A percentile compares a stretch with the other conserved stretches of the same genome.
These are phyloP conservation scores for Stygiomarasmius scandens DNA, from an alignment of 1,284 basidiomycete genomes.

Conservation along the genomic window DNA sequence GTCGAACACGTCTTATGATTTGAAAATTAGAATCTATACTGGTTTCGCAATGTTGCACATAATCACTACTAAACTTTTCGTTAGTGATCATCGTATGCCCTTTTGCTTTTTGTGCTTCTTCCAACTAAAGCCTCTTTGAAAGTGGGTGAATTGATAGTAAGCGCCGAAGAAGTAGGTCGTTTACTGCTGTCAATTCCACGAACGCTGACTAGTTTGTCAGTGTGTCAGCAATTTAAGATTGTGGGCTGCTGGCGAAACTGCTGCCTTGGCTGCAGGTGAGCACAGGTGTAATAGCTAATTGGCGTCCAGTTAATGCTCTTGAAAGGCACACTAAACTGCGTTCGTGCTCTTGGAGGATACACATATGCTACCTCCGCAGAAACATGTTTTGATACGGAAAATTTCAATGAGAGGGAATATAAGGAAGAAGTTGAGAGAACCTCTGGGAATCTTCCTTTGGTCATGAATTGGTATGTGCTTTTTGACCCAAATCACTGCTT, in stretches of 20 bases:
- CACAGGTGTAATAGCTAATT: background rate
- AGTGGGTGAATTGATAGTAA: slow-evolving; percentile 62
- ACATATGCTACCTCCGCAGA: slow-evolving; percentile 50
- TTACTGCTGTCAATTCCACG: background rate
- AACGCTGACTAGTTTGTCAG: slow-evolving; percentile 32
- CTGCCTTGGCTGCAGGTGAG: slow-evolving; percentile 57
- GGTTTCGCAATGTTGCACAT: slow-evolving; percentile 59
- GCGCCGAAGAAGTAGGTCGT: slow-evolving; percentile 60
- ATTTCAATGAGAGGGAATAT: slow-evolving; percentile 60
- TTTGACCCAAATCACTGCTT: background rate
- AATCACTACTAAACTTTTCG: slow-evolving; percentile 55
- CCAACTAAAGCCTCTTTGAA: background rate
- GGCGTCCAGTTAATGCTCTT: background rate
- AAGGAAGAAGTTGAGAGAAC: slow-evolving; percentile 41
- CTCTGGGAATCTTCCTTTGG: slow-evolving; percentile 51
- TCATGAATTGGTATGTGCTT: slow-evolving; percentile 57
- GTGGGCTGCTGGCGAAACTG: slow-evolving; percentile 57
- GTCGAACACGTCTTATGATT: background rate
- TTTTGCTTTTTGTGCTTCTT: background rate
- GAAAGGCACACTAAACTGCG: slow-evolving; percentile 58
- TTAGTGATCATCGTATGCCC: slow-evolving; percentile 63
- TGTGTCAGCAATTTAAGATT: slow-evolving; percentile 56
- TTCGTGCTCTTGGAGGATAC: slow-evolving; percentile 64
- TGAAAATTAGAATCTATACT: slow-evolving; percentile 52
- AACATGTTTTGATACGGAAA: slow-evolving; percentile 61